Percentiles rank a stretch among this genome's conserved stretches.
phyloP scores from a whole-genome alignment of 495 filamentous ascomycete species.

The Thermothielavioides terrestris region DNA sequence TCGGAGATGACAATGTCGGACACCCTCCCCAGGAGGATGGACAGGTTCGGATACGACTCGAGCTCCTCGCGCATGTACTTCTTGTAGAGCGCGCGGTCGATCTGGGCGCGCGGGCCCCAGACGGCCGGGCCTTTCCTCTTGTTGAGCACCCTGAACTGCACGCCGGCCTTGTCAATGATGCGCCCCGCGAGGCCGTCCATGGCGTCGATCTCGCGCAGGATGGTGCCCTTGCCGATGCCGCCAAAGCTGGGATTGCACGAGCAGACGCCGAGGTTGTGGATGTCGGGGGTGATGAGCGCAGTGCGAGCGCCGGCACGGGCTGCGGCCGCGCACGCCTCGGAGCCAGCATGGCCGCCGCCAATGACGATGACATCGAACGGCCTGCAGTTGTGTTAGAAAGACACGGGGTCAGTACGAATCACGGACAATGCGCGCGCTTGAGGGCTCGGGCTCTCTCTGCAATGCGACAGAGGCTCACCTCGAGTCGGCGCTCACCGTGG shows the following conservation, averaged over 20 bases:
- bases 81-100: slow-evolving; percentile 85
- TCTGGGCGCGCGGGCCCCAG: slow-evolving; percentile 94
- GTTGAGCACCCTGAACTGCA: slow-evolving; percentile 87
- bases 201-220: slow-evolving; percentile 91
- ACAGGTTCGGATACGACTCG: slow-evolving; percentile 61
- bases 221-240: slow-evolving; percentile 97
- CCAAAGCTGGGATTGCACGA: slow-evolving; percentile 98
- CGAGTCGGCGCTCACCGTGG: slow-evolving; percentile 29
- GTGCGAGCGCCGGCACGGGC: slow-evolving; percentile 85
- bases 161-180: slow-evolving; percentile 86
- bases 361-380: slow-evolving; percentile 91
- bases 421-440: neutral
- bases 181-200: slow-evolving; percentile 85
- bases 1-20: slow-evolving; percentile 77
- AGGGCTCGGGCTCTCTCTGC: too few species aligned
- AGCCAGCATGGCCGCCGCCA: slow-evolving; percentile 90
- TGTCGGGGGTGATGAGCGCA: slow-evolving; percentile 75
- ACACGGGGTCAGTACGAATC: neutral
- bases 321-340: slow-evolving; percentile 89
- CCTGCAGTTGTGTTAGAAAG: slow-evolving; percentile 29
- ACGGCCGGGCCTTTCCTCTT: slow-evolving; percentile 86
- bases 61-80: slow-evolving; percentile 89
- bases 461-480: too few species aligned
- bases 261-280: slow-evolving; percentile 87
- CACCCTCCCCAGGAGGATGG: slow-evolving; percentile 75